Percentiles rank a stretch among this genome's conserved stretches.
Conservation (phyloP, 2,329 filamentous ascomycete genomes). For the Talaromyces atroroseus region DNA sequence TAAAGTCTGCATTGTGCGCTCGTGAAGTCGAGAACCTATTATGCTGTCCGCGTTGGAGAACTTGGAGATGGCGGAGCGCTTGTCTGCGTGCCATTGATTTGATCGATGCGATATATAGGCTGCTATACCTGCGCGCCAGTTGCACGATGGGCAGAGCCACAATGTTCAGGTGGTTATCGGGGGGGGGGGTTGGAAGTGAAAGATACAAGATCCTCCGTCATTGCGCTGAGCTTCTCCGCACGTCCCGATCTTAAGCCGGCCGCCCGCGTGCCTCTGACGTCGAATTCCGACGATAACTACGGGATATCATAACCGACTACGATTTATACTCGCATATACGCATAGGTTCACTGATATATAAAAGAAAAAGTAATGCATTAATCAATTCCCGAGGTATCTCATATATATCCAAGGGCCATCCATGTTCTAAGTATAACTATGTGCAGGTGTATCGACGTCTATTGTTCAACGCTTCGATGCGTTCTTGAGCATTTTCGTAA, state of each 20-base stretch:
- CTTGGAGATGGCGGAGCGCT: slow-evolving; percentile 4
- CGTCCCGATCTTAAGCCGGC: too few species aligned
- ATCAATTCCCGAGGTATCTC: slow-evolving; percentile 10
- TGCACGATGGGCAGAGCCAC: too few species aligned
- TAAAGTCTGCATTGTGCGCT: slow-evolving; percentile 50
- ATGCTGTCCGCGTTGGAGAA: slow-evolving; percentile 39
- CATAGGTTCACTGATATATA: neutral
- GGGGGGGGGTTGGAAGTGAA: too few species aligned
- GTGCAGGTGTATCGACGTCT: neutral
- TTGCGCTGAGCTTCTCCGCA: too few species aligned
- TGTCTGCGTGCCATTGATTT: slow-evolving; percentile 7
- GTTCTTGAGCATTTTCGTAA: slow-evolving; percentile 36
- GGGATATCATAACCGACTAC: neutral
- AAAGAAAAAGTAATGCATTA: neutral
- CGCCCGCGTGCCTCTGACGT: too few species aligned
- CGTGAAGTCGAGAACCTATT: slow-evolving; percentile 13
- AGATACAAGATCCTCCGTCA: too few species aligned
- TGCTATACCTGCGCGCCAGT: too few species aligned
- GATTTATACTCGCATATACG: neutral
- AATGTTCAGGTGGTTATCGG: neutral
- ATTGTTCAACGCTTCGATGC: slow-evolving; percentile 24
- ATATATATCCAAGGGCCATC: slow-evolving; percentile 4
- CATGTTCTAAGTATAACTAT: neutral
- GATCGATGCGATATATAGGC: neutral
- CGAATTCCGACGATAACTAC: too few species aligned